Conservation (phyloP, 176 grass and related monocot genomes). For the Melocanna baccifera region DNA sequence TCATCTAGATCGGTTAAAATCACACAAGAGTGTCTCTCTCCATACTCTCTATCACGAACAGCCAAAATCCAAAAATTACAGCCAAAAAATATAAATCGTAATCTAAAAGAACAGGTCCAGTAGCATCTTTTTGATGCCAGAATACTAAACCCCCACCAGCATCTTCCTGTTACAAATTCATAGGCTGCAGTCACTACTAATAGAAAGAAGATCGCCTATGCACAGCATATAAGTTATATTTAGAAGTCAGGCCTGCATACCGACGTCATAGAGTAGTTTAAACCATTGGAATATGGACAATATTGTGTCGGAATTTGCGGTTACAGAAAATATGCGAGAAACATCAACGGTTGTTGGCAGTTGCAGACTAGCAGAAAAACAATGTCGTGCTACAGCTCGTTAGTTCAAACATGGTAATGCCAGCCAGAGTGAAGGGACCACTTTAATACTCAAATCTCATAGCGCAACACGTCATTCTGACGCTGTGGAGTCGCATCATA, state of each 20-base stretch:
- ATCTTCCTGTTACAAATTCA: constrained; percentile 69
- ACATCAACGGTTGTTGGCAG: background rate
- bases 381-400: background rate
- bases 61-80: too few relatives aligned
- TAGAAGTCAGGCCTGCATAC: background rate
- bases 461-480: background rate
- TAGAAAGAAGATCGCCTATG: background rate
- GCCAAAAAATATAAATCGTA: too few relatives aligned
- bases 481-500: background rate
- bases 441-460: background rate
- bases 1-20: too few relatives aligned
- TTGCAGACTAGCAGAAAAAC: background rate
- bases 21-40: too few relatives aligned
- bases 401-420: background rate
- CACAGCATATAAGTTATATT: background rate
- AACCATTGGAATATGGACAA: background rate
- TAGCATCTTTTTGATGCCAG: constrained; percentile 95
- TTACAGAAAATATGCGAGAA: background rate
- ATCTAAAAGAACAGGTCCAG: too few relatives aligned
- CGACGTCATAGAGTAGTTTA: background rate
- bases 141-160: constrained; percentile 93
- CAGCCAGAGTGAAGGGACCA: background rate
- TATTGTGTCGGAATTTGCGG: background rate
- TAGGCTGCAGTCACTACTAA: background rate
- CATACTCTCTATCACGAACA: too few relatives aligned